phyloP scores from a whole-genome alignment of 352 stramenopile genomes.

The Phytophthora macrochlamydospora region DNA sequence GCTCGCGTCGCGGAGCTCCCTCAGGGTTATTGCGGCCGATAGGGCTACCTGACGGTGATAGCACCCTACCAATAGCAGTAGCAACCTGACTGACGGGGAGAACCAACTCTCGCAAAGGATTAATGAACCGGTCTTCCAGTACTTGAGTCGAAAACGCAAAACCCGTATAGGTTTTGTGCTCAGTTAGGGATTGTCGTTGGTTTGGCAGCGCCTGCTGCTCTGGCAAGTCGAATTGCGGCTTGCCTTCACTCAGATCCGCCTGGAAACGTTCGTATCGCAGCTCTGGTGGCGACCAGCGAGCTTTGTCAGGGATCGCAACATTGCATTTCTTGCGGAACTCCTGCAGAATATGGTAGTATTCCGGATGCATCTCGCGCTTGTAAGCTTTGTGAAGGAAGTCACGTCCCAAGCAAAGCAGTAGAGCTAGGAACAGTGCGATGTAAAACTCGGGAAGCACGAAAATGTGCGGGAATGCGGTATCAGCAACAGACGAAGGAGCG shows the following conservation, averaged over 20 bases:
- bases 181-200: constrained; percentile 17
- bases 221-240: constrained; percentile 65
- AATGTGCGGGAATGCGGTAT: constrained; percentile 81
- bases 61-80: constrained; percentile 42
- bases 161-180: constrained; percentile 72
- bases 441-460: constrained; percentile 81
- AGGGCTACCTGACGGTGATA: constrained; percentile 32
- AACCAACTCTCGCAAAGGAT: constrained; percentile 75
- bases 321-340: constrained; percentile 61
- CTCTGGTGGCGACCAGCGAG: constrained; percentile 67
- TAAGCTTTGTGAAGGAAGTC: constrained; percentile 88
- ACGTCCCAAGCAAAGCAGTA: constrained; percentile 75
- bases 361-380: constrained; percentile 81
- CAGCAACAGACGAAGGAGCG: constrained; percentile 59
- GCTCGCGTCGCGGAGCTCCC: constrained; percentile 26
- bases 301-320: constrained; percentile 39
- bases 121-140: constrained; percentile 81
- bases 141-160: constrained; percentile 86
- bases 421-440: constrained; percentile 67
- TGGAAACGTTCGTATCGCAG: constrained; percentile 74
- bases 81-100: constrained; percentile 67
- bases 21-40: constrained; percentile 31
- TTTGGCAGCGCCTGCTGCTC: constrained; percentile 41
- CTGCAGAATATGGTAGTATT: constrained; percentile 90
- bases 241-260: constrained; percentile 62